Evolutionary conservation across 129 eudicot species (phyloP).

Genomic region (Centrapalus pauciflorus): DNA sequence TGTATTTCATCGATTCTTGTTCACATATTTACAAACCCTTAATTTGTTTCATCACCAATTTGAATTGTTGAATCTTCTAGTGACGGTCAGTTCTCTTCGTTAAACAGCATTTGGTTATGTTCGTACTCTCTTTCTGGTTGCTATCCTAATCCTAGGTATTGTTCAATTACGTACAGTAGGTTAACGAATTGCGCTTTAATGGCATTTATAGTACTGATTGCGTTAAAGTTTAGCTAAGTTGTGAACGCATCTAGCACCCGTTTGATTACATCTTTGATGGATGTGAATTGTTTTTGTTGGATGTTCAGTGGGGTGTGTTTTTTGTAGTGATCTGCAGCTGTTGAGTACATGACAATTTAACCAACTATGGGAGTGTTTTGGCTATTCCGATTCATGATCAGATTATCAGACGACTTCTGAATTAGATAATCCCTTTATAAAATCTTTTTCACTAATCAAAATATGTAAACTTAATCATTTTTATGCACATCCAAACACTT

Average conservation of each 20-base stretch:
- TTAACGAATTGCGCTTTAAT: background rate
- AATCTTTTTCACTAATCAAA: too few species aligned
- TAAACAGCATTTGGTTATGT: background rate
- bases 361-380: too few species aligned
- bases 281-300: background rate
- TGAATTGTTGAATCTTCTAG: background rate
- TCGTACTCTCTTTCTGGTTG: background rate
- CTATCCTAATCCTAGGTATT: background rate
- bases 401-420: too few species aligned
- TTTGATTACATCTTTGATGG: background rate
- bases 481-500: too few species aligned
- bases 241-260: background rate
- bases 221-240: background rate
- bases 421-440: too few species aligned
- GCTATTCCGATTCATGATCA: too few species aligned
- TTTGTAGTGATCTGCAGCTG: background rate
- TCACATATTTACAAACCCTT: background rate
- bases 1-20: background rate
- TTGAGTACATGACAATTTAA: background rate
- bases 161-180: background rate
- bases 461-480: too few species aligned
- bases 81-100: conserved; percentile 8
- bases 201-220: background rate
- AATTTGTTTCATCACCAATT: conserved; percentile 5
- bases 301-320: background rate